Conservation (phyloP, 208 protist species). For the Trypanosoma platydactyli region DNA sequence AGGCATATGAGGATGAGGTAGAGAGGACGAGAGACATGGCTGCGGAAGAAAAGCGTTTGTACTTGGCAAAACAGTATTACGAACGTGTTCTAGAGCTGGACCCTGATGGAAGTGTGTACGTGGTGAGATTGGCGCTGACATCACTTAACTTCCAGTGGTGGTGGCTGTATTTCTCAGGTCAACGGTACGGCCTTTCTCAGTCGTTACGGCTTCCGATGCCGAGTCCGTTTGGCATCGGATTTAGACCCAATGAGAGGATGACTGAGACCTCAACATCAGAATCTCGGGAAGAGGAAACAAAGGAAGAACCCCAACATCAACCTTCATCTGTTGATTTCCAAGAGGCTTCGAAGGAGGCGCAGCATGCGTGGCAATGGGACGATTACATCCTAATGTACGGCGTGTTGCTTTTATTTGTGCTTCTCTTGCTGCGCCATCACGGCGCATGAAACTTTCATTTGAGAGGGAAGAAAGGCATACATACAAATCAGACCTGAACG, state of each 20-base stretch:
- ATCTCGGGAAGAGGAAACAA: not conserved
- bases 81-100: constrained; percentile 28
- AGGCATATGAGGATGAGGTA: not conserved
- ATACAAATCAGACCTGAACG: too few species aligned
- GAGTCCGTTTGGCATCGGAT: constrained; percentile 1
- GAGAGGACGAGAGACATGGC: constrained; percentile 1
- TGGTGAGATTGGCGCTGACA: constrained; percentile 30
- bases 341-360: not conserved
- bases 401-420: constrained; percentile 31
- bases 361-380: constrained; percentile 14
- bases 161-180: constrained; percentile 32
- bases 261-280: not conserved
- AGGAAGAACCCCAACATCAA: not conserved
- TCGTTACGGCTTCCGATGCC: constrained; percentile 17
- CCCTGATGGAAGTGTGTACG: constrained; percentile 7
- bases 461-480: too few species aligned
- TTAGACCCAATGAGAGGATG: not conserved
- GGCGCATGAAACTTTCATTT: constrained; percentile 28
- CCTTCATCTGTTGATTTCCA: not conserved
- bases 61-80: constrained; percentile 52
- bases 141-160: constrained; percentile 45
- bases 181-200: constrained; percentile 26
- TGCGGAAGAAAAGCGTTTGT: constrained; percentile 29
- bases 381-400: constrained; percentile 18
- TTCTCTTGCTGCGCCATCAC: constrained; percentile 56